Evolutionary conservation across 2,329 filamentous ascomycete genomes (phyloP).

Genomic region (Phialophora expanda): DNA sequence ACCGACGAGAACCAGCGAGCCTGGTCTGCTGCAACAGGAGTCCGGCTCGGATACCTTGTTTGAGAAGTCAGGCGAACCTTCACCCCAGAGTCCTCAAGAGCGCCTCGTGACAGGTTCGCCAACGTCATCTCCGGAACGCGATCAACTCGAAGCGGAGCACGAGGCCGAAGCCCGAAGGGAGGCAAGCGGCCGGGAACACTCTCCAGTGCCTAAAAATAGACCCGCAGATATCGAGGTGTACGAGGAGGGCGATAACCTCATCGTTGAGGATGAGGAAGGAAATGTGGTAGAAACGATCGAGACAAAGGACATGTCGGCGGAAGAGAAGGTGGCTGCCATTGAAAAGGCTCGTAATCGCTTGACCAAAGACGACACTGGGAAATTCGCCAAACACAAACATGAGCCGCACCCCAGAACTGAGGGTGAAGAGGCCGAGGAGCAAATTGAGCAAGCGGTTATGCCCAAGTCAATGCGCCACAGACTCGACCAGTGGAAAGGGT

Average conservation of each 20-base stretch:
- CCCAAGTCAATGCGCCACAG: constrained; percentile 52
- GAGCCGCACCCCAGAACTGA: constrained; percentile 52
- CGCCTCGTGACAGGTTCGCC: constrained; percentile 24
- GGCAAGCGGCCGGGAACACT: constrained; percentile 41
- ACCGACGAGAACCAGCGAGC: constrained; percentile 58
- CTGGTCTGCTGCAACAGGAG: constrained; percentile 27
- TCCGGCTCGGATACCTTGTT: constrained; percentile 36
- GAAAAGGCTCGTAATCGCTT: constrained; percentile 56
- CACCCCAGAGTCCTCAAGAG: constrained; percentile 34
- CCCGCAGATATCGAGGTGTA: constrained; percentile 67
- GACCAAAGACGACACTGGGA: constrained; percentile 57
- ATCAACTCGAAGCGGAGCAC: constrained; percentile 49
- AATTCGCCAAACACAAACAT: constrained; percentile 55
- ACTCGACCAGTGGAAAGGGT: constrained; percentile 54
- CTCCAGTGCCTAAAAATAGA: constrained; percentile 10
- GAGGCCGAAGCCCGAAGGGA: constrained; percentile 41
- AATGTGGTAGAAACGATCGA: constrained; percentile 76
- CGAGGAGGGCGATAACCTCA: constrained; percentile 76
- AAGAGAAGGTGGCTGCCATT: constrained; percentile 67
- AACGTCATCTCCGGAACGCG: constrained; percentile 40
- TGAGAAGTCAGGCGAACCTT: constrained; percentile 38
- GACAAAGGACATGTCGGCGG: constrained; percentile 53
- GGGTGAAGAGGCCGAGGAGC: constrained; percentile 50
- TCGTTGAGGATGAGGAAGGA: constrained; percentile 85
- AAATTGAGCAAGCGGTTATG: constrained; percentile 46